Conservation (phyloP, 345 rosid species). For the Syzygium jambos region DNA sequence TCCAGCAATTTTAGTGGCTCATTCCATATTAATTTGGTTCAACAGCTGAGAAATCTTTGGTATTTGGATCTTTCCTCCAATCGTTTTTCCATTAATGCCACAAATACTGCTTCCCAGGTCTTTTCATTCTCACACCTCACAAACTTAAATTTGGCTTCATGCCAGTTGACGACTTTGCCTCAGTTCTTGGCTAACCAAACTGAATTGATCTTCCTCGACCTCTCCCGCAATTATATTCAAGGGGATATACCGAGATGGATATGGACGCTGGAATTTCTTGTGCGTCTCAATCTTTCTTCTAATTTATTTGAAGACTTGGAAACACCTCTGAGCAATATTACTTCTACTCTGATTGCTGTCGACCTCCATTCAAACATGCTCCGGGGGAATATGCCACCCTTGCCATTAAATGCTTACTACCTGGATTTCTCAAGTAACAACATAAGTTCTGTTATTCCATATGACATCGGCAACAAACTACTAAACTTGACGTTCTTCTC, state of each 20-base stretch:
- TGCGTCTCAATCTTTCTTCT: conserved; percentile 17
- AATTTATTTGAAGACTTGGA: conserved; percentile 6
- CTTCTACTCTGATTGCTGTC: background rate
- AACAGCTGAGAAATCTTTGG: conserved; percentile 9
- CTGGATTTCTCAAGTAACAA: background rate
- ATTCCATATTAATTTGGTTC: conserved; percentile 5
- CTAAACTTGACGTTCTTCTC: background rate
- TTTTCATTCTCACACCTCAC: conserved; percentile 3
- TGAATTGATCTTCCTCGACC: conserved; percentile 1
- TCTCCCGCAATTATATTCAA: conserved; percentile 31
- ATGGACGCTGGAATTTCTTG: conserved; percentile 4
- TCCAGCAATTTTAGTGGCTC: conserved; percentile 37
- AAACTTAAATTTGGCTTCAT: conserved; percentile 25
- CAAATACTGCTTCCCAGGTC: background rate
- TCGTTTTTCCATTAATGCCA: conserved; percentile 12
- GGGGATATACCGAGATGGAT: conserved; percentile 41
- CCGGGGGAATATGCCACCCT: background rate
- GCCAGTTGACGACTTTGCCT: conserved; percentile 26
- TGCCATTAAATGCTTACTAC: rapidly evolving
- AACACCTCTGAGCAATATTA: background rate
- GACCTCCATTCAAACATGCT: conserved; percentile 6
- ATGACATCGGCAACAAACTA: background rate
- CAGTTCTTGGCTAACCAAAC: conserved; percentile 12
- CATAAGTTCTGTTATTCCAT: background rate
- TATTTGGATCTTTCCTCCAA: conserved; percentile 27